A percentile compares a stretch with the other conserved stretches of the same genome.
Conservation (phyloP, 2,329 filamentous ascomycete species). For the Scortechinia acanthostroma region DNA sequence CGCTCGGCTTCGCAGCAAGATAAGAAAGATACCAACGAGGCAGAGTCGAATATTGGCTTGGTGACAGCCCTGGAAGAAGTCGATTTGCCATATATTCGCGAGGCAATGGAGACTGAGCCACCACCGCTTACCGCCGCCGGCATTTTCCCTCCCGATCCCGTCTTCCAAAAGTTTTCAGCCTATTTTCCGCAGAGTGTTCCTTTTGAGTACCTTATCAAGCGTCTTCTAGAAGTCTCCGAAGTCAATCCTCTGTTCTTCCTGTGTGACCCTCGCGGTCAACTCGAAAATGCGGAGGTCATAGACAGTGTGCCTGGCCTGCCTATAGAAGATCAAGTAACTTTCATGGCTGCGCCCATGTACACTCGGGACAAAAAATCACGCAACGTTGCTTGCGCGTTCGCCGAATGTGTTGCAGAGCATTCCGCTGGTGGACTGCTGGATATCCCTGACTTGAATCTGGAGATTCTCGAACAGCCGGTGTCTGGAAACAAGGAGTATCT, state of each 20-base stretch:
- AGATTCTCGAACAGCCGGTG: conserved; percentile 54
- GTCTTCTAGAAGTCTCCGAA: conserved; percentile 63
- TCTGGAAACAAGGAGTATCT: conserved; percentile 45
- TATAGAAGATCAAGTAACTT: conserved; percentile 67
- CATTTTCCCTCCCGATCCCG: conserved; percentile 63
- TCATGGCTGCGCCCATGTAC: conserved; percentile 64
- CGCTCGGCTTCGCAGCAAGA: conserved; percentile 55
- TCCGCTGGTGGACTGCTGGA: conserved; percentile 63
- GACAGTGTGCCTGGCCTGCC: conserved; percentile 60
- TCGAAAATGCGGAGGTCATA: conserved; percentile 68
- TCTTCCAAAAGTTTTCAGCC: conserved; percentile 69
- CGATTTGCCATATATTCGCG: conserved; percentile 57
- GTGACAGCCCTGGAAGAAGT: conserved; percentile 72
- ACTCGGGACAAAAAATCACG: conserved; percentile 38
- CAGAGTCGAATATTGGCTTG: conserved; percentile 41
- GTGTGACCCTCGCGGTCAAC: conserved; percentile 52
- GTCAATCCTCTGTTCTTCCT: conserved; percentile 65
- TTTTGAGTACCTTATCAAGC: conserved; percentile 74
- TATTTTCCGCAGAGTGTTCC: conserved; percentile 79
- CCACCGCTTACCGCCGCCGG: conserved; percentile 65
- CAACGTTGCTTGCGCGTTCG: conserved; percentile 54
- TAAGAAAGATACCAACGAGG: conserved; percentile 11
- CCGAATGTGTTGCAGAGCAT: conserved; percentile 63
- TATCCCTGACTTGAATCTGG: conserved; percentile 64
- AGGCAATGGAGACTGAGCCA: conserved; percentile 57